Evolutionary conservation across 192 early-diverging fungal genomes (phyloP), one percentile per base, ranked within the genome.

Genomic region (Umbelopsis isabellina): DNA sequence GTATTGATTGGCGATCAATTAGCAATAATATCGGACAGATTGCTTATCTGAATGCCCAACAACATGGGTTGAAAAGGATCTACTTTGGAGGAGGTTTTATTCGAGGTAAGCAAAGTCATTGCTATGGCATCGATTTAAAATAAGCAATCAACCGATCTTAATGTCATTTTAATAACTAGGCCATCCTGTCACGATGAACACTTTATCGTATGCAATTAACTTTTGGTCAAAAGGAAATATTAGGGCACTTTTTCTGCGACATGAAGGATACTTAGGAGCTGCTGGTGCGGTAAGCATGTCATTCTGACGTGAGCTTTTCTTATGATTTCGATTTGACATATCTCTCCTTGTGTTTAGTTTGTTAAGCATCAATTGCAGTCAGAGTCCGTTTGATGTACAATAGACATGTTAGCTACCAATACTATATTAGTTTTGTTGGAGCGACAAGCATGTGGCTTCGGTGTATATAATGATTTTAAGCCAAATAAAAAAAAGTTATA

Each of bases 21-120:
- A 91, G 94, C 78, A 99, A 99, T 85, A 99, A 97, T 77, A 94
- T 99, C 86, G 96, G 97, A 11, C 97, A 99, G 79, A 98, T 99
- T 67, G 97, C 96, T 0, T 99, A 96, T 69, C 81, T 99, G 66
- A 98, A 98, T 74, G 97, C 97, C 8, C 90, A 95, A 75, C 87
- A 91, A 27, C 96, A 98, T 82, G 92, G 90, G 21, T 88, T 98
- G 67, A 80, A 82, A 21, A 84, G 85, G 52, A 98, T 99, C 65
- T 99, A 98, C 82, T 99, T 99, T 82, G 94, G 94, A 75, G 97
- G 97, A 33, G 97, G 93, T 80, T 99, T 97, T 80, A 98, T 99
- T 69, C 85, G 94, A 84, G 95, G 89, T 86, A 82, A 49, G 23
- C 27, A 25, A 49, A n/a, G n/a, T n/a, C n/a, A n/a, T n/a, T n/a